phyloP scores from a whole-genome alignment of 306 rosid genomes.

The Dryas octopetala region DNA sequence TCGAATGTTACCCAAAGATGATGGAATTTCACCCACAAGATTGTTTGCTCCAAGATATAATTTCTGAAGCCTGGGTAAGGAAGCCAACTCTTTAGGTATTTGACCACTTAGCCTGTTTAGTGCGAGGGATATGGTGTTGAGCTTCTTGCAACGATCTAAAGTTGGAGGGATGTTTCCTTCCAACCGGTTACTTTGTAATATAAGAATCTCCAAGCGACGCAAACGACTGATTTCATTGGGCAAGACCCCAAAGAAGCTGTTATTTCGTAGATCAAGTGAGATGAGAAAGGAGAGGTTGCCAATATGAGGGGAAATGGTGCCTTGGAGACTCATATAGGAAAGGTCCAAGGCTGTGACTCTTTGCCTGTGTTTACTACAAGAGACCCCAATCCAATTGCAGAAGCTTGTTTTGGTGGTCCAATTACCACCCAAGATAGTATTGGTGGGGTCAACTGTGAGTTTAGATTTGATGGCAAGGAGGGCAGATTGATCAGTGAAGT shows the following conservation, averaged over 20 bases:
- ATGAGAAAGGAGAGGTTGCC: slow-evolving; percentile 21
- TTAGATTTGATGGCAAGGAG: background rate
- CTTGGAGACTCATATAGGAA: background rate
- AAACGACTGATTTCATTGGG: background rate
- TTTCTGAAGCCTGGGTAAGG: background rate
- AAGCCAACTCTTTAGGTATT: background rate
- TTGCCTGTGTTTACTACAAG: background rate
- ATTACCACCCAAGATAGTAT: background rate
- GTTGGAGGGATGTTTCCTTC: slow-evolving; percentile 8
- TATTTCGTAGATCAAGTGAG: background rate
- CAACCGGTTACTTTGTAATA: slow-evolving; percentile 2
- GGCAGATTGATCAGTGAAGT: background rate
- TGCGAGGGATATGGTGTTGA: background rate
- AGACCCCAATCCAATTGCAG: background rate
- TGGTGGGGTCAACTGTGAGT: background rate
- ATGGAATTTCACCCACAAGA: background rate
- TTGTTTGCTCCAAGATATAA: background rate
- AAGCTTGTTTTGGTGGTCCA: background rate
- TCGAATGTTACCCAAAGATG: background rate
- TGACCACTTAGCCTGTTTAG: background rate
- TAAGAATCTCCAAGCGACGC: background rate
- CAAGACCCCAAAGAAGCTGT: slow-evolving; percentile 6
- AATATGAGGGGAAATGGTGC: background rate
- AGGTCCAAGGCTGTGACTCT: background rate
- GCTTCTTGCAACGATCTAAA: background rate